phyloP scores from a whole-genome alignment of 805 yeast species.

The Ogataea trehaloabstinens region DNA sequence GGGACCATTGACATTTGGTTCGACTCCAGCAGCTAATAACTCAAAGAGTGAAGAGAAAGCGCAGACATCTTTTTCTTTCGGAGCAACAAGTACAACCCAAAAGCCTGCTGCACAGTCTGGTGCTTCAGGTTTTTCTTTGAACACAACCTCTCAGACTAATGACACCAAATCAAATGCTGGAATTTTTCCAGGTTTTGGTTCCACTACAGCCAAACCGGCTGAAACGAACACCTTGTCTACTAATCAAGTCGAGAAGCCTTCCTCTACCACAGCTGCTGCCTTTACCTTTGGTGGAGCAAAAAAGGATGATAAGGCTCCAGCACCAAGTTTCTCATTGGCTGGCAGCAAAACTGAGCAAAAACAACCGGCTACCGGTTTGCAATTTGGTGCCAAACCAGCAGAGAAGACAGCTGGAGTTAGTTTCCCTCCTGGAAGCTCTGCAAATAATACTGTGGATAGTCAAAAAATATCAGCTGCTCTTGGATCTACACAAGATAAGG shows the following conservation, averaged over 20 bases:
- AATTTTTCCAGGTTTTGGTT: no score
- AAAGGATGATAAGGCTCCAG: slow-evolving; percentile 19
- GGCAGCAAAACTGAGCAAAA: slow-evolving; percentile 12
- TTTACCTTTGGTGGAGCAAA: slow-evolving; percentile 2
- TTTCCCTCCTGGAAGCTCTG: slow-evolving; percentile 6
- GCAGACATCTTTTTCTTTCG: not conserved
- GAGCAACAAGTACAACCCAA: no score
- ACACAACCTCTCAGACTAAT: no score
- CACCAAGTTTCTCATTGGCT: slow-evolving; percentile 24
- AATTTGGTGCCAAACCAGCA: slow-evolving; percentile 9
- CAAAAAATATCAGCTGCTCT: not conserved
- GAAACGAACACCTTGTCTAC: no score
- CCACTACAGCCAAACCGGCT: no score
- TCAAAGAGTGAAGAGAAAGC: not conserved
- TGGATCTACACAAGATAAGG: slow-evolving; percentile 20
- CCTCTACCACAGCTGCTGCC: no score
- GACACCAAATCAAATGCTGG: no score
- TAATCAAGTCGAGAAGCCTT: no score
- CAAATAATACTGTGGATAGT: not conserved
- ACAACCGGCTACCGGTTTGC: slow-evolving; percentile 6
- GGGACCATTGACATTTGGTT: not conserved
- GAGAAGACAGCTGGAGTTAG: slow-evolving; percentile 7
- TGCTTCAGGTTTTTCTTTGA: no score
- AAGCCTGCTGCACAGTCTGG: no score
- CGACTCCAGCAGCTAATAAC: not conserved